Conservation (phyloP, 176 grass and related monocot genomes). For the Oryza glaberrima region DNA sequence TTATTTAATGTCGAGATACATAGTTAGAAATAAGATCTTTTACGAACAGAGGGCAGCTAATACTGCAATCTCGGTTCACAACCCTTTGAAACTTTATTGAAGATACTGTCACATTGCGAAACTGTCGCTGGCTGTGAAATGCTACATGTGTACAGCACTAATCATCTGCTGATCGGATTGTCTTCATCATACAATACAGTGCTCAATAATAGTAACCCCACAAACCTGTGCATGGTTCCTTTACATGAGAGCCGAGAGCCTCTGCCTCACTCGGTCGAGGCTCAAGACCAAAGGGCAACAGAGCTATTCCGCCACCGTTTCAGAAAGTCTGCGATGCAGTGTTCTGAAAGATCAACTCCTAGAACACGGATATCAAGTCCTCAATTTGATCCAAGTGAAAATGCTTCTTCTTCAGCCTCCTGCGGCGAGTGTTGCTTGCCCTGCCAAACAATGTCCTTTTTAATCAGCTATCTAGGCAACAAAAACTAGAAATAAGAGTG, state of each 20-base stretch:
- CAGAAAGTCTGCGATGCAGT: not conserved
- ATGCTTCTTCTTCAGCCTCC: constrained; percentile 82
- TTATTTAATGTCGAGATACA: no score
- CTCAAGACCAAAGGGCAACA: not conserved
- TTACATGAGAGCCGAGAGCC: not conserved
- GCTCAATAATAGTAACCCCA: not conserved
- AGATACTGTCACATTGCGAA: not conserved
- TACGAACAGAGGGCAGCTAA: no score
- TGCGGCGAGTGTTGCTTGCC: constrained; percentile 65
- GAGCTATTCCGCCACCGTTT: not conserved
- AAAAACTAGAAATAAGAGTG: not conserved
- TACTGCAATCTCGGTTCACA: no score
- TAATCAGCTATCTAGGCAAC: not conserved
- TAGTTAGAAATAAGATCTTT: no score
- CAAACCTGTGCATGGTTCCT: not conserved
- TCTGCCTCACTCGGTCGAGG: not conserved
- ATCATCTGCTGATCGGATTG: no score
- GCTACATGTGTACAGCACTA: not conserved
- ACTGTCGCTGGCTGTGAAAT: not conserved
- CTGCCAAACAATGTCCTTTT: constrained; percentile 31
- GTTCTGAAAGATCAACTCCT: not conserved
- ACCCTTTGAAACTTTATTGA: not conserved
- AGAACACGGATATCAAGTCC: constrained; percentile 58
- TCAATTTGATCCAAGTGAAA: constrained; percentile 40
- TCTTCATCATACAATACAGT: not conserved